phyloP scores from a whole-genome alignment of 148 eudicot genomes.

The Drosera capensis region DNA sequence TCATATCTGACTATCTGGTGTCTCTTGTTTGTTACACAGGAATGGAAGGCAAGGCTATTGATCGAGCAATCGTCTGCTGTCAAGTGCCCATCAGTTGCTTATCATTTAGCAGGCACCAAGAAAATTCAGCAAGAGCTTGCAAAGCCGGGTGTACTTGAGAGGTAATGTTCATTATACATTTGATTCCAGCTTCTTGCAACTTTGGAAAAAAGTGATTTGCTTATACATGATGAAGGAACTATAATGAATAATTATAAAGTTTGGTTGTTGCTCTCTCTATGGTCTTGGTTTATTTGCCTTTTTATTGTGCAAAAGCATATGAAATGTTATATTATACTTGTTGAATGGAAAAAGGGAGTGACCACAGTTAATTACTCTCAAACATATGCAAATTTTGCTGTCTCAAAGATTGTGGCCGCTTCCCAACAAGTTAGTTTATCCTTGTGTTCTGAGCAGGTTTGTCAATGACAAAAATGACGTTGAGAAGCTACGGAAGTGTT shows the following conservation, averaged over 20 bases:
- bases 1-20: too few relatives aligned
- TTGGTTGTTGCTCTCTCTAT: too few relatives aligned
- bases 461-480: slow-evolving; percentile 69
- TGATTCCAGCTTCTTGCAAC: not conserved
- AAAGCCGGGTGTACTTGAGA: slow-evolving; percentile 76
- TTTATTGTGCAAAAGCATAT: too few relatives aligned
- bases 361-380: too few relatives aligned
- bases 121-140: slow-evolving; percentile 99
- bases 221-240: too few relatives aligned
- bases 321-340: too few relatives aligned
- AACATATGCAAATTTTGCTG: too few relatives aligned
- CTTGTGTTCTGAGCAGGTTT: slow-evolving; percentile 43
- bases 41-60: slow-evolving; percentile 73
- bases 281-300: too few relatives aligned
- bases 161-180: slow-evolving; percentile 22
- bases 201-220: not conserved
- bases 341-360: too few relatives aligned
- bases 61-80: slow-evolving; percentile 81
- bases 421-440: too few relatives aligned
- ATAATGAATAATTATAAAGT: too few relatives aligned
- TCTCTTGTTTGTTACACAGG: slow-evolving; percentile 32
- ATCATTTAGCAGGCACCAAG: slow-evolving; percentile 91
- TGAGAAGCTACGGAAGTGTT: slow-evolving; percentile 65
- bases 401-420: too few relatives aligned
- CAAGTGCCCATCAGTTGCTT: slow-evolving; percentile 90